Evolutionary conservation across 768 basidiomycete species (phyloP), one percentile per base, ranked within the genome.

Genomic region (Tulasnella sp.): DNA sequence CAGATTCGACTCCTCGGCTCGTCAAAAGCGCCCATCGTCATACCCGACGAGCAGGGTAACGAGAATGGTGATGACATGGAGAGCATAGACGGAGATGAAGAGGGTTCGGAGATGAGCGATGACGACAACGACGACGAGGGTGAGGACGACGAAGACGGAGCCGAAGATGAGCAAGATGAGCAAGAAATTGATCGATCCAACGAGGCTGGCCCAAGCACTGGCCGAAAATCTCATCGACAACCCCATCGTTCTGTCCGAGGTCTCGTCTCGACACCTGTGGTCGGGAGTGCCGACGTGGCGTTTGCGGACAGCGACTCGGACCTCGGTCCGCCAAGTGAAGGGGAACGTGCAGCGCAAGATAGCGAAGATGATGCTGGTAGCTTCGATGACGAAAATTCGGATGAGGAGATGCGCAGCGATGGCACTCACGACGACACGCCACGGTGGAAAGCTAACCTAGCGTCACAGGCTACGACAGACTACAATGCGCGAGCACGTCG

Each of bases 231-330:
- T 3, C 75, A 71, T 24, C 78, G 85, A 11, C 76, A 72, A 2
- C 64, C 71, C 8, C 60, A 60, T 24, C 70, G 76, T 41, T 67
- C 76, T 2, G 68, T 73, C 0, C 77, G 78, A 17, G 72, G 69
- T 15, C 65, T 78, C 2, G 74, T 76, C 10, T 67, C 68, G 0
- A 72, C 69, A 1, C 69, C 67, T 24, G 73, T 70, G 30, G 71
- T 70, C 42, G 70, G 73, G 49, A 70, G 69, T 17, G 70, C 72
- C 3, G 77, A 78, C 9, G 69, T 86, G 24, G 80, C 80, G 51
- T 90, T 85, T 63, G 86, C 83, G 1, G 85, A 89, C 44, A 86
- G 84, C 64, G 88, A 89, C 67, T 89, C 88, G 1, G 87, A 91
- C 59, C 63, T 77, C n/a, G 78, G 73, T 10, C 75, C 74, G 21